Percentiles rank a stretch among this genome's conserved stretches.
These are phyloP conservation scores for Sistotremastrum suecicum DNA, from an alignment of 768 basidiomycete genomes.

Conservation along the genomic window DNA sequence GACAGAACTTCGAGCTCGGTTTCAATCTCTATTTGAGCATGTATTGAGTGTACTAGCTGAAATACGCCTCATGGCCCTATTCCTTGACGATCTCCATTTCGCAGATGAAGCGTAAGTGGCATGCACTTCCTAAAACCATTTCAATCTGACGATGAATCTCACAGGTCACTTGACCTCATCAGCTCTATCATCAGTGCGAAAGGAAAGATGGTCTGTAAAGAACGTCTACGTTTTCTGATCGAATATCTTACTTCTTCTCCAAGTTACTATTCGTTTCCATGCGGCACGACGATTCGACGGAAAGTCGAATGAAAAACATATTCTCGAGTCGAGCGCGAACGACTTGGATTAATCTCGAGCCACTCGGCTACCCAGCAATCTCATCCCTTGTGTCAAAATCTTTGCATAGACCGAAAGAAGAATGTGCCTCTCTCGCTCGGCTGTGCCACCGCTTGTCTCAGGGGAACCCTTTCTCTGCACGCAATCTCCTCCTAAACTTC, in stretches of 20 bases:
- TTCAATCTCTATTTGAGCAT: slow-evolving; percentile 55
- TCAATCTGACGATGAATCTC: slow-evolving; percentile 1
- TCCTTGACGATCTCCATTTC: slow-evolving; percentile 62
- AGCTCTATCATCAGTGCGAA: slow-evolving; percentile 49
- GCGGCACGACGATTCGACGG: slow-evolving; percentile 8
- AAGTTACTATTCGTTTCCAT: slow-evolving; percentile 50
- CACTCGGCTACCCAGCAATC: slow-evolving; percentile 41
- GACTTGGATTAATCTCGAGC: slow-evolving; percentile 56
- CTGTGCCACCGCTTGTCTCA: slow-evolving; percentile 43
- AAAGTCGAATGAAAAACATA: slow-evolving; percentile 34
- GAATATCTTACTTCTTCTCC: background rate
- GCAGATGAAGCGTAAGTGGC: slow-evolving; percentile 49
- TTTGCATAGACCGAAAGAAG: slow-evolving; percentile 43
- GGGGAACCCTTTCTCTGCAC: slow-evolving; percentile 58
- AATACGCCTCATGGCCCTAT: slow-evolving; percentile 54
- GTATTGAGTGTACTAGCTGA: slow-evolving; percentile 59
- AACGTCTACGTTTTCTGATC: background rate
- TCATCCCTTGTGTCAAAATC: slow-evolving; percentile 48
- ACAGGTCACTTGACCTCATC: slow-evolving; percentile 53
- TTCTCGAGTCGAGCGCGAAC: slow-evolving; percentile 42
- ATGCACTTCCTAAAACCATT: background rate
- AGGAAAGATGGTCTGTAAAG: slow-evolving; percentile 42
- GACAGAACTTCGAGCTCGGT: slow-evolving; percentile 49
- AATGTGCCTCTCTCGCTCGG: slow-evolving; percentile 36
- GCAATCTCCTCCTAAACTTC: slow-evolving; percentile 47